Base-by-base conservation (phyloP, 2,329 filamentous ascomycete genomes). In the Zymoseptoria pseudotritici region DNA sequence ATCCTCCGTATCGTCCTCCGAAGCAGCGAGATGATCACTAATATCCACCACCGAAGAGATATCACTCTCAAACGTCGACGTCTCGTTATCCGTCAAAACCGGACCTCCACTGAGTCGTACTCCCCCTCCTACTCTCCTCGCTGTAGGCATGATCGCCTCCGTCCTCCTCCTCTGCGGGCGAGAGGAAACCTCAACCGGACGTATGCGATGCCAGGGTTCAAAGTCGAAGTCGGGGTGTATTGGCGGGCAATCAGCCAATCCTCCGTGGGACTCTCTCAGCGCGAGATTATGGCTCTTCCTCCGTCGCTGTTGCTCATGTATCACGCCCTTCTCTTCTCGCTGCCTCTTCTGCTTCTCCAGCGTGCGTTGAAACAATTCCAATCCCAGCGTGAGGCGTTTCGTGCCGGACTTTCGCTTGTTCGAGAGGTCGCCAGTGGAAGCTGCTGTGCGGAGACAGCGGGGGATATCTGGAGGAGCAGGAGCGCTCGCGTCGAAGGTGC, bases 201-300 rank as follows among this genome's bases (percentile, higher is more conserved):
- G 17, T 1, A 11, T 17, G 11, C 17, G 36, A 17, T 46, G 36
- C 36, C 36, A 46, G 3, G 11, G 36, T n/a, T 46, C 36, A n/a
- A 46, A 46, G 36, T 46, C 36, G 7, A 46, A 46, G 13, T 46
- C 13, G 36, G 36, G 36, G 36, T 46, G 36, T 17, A n/a, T 46
- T 2, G 36, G 36, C 17, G 67, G 87, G 81, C 58, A 91, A 84
- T 61, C 87, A 85, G 65, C 87, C 87, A 68, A 90, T 80, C 69
- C 77, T 13, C 36, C 13, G 17, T 17, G 13, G 2, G 36, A 2
- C 3, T 13, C 5, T 5, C 17, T 13, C 17, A 46, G 5, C 13
- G 36, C 36, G 17, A 46, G 36, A 55, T 83, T 80, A 9, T 62
- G 61, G 36, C 58, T 58, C 54, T 61, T 36, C 42, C 61, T 62